These are phyloP conservation scores for Arachis stenosperma DNA, from an alignment of 306 rosid genomes.

Conservation along the genomic window DNA sequence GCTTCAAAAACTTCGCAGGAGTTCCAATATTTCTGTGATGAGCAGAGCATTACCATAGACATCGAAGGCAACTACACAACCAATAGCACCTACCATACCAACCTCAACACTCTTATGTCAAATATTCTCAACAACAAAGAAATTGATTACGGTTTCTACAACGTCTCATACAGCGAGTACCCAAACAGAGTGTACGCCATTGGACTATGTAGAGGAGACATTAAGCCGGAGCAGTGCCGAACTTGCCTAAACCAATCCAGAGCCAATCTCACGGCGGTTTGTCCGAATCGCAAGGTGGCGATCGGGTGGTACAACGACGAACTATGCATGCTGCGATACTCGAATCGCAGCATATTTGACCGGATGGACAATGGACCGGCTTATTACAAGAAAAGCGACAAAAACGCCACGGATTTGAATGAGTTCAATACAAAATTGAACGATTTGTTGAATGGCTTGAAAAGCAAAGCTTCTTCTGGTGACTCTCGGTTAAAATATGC, in stretches of 20 bases:
- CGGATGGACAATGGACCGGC: slow-evolving; percentile 17
- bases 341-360: slow-evolving; percentile 29
- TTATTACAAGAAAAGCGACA: background rate
- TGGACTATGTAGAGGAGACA: slow-evolving; percentile 54
- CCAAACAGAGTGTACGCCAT: slow-evolving; percentile 37
- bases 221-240: slow-evolving; percentile 26
- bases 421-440: slow-evolving; percentile 14
- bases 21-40: background rate
- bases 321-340: slow-evolving; percentile 46
- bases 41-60: background rate
- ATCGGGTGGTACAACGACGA: slow-evolving; percentile 41
- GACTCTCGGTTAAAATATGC: slow-evolving; percentile 32
- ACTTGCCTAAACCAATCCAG: slow-evolving; percentile 43
- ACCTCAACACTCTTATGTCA: slow-evolving; percentile 49
- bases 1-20: background rate
- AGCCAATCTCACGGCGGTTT: slow-evolving; percentile 23
- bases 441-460: background rate
- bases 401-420: background rate
- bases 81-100: slow-evolving; percentile 40
- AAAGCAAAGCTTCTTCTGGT: slow-evolving; percentile 18
- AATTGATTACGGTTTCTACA: slow-evolving; percentile 38
- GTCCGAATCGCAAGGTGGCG: slow-evolving; percentile 52
- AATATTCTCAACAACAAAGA: slow-evolving; percentile 30
- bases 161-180: slow-evolving; percentile 34
- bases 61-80: slow-evolving; percentile 46